Evolutionary conservation across 805 yeast species (phyloP), one percentile per base, ranked within the genome.

Genomic region (Yarrowia deformans): DNA sequence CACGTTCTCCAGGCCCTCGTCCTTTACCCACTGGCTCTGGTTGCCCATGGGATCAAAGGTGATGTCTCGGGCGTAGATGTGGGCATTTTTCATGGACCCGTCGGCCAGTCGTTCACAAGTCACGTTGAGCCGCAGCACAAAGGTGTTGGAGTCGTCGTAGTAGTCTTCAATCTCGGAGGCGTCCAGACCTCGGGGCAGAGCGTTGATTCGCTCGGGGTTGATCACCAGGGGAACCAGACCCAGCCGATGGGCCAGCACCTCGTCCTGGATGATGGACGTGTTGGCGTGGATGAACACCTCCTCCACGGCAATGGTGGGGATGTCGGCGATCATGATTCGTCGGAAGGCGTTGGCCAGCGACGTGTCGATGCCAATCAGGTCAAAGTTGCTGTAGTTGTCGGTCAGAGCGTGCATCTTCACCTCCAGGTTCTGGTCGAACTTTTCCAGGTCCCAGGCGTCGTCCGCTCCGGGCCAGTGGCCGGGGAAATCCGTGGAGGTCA

Each of bases 181-280:
- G 29, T 66, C 73, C n/a, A 46, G 68, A 13, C 69, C 72, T 12
- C 70, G 70, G 3, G 76, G 74, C 55, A 91, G 86, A 97, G 98
- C 94, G 13, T 87, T 84, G 72, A 95, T 81, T 77, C 83, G 79
- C 80, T 95, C 99, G 14, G 99, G 98, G 78, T 92, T 96, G 56
- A 92, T 90, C 73, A 89, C 90, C 74, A 95, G 83, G 42, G 99
- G 99, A 63, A 94, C 84, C 72, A 95, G 84, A 61, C 99, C 99
- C 72, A 95, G 88, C 82, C 99, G 88, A 77, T 92, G 97, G 5
- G 99, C 94, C 72, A 95, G 84, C 19, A 95, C 97, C 81, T 95
- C 99, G 79, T 95, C 99, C 79, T 93, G 98, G 72, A 95, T 91
- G 61, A 95, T 97, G 1, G 97, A 91, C 1, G 99, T 95, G 80